These are phyloP conservation scores for Pythium sp. DNA, from an alignment of 352 stramenopile species.

Conservation along the genomic window DNA sequence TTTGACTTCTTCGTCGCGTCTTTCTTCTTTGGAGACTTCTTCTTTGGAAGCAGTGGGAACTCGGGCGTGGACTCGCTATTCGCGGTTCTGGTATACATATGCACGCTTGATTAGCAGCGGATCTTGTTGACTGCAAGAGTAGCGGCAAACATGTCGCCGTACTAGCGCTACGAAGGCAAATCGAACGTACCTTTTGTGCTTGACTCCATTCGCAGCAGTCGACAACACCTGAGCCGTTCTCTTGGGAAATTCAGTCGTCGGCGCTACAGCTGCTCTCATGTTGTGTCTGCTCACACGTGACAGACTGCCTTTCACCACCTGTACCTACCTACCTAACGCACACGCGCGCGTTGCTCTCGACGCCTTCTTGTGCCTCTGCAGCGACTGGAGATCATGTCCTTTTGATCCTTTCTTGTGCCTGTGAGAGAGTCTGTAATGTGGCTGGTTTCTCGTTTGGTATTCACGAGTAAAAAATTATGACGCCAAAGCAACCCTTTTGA, in stretches of 20 bases:
- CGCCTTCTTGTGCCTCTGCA: background rate
- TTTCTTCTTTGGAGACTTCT: constrained; percentile 17
- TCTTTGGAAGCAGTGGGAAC: constrained; percentile 13
- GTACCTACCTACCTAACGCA: background rate
- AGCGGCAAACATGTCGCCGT: background rate
- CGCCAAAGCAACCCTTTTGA: background rate
- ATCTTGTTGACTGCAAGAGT: background rate
- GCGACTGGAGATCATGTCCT: background rate
- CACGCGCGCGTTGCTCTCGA: background rate
- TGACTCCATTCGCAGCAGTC: background rate
- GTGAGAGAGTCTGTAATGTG: background rate
- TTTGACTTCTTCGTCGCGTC: constrained; percentile 4
- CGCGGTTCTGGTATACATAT: background rate
- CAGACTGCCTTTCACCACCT: background rate
- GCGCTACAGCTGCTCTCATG: constrained; percentile 11
- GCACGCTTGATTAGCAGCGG: background rate
- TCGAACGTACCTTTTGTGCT: background rate
- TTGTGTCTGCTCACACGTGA: background rate
- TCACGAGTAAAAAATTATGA: constrained; percentile 7
- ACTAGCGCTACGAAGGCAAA: background rate
- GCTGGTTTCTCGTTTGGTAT: background rate
- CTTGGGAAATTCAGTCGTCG: constrained; percentile 8
- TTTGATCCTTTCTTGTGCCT: background rate
- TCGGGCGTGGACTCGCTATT: background rate
- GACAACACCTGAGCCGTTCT: background rate